A percentile compares a stretch with the other conserved stretches of the same genome.
Evolutionary conservation across 176 grass and related monocot genomes (phyloP).

Genomic region (Canna indica): DNA sequence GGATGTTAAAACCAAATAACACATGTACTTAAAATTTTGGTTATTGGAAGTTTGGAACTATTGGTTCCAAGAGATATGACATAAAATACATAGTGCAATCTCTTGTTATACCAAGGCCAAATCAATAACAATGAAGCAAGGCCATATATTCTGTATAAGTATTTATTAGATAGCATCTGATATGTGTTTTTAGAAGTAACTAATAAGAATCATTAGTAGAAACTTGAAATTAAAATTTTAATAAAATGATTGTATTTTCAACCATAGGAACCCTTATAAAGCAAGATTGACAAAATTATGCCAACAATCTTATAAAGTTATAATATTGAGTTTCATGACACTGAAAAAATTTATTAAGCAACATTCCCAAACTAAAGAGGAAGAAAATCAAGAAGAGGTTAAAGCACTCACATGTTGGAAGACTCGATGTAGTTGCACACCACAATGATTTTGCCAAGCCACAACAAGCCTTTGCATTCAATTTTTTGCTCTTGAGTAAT

Average conservation of each 20-base stretch:
- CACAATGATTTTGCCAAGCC: conserved; percentile 88
- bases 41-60: too few species aligned
- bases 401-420: conserved; percentile 59
- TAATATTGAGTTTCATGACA: background rate
- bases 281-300: background rate
- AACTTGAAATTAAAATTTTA: background rate
- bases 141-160: background rate
- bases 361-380: conserved; percentile 1
- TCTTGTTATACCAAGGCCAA: too few species aligned
- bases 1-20: too few species aligned
- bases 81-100: background rate
- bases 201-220: too few species aligned
- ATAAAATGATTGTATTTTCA: background rate
- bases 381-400: conserved; percentile 9
- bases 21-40: too few species aligned
- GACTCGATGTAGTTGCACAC: conserved; percentile 87
- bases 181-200: background rate
- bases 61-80: background rate
- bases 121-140: background rate
- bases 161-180: background rate
- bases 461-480: conserved; percentile 94
- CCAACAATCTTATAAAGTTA: background rate
- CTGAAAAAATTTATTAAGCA: background rate
- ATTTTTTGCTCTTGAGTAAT: conserved; percentile 99
- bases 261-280: background rate